Base-by-base conservation (phyloP, 495 filamentous ascomycete genomes). In the Penicillium turbatum region DNA sequence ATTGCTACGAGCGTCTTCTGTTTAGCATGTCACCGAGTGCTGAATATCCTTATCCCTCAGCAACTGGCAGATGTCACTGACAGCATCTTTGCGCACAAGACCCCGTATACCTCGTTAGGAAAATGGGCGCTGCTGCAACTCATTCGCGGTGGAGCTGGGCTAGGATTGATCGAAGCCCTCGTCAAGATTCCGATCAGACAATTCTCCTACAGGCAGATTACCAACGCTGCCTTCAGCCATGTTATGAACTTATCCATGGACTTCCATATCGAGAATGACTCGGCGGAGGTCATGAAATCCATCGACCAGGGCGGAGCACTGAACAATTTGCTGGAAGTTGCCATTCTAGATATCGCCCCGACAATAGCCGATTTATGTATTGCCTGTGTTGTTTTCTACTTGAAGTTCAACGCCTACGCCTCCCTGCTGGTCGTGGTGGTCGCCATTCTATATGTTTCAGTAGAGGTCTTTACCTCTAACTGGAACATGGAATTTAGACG, bases 61-160 rank as follows among this genome's bases (percentile, higher is more conserved):
- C 86, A 88, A 57, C 72, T 87, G 19, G 86, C 85, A 37, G 76
- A 83, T 51, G 76, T 87, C 29, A 74, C 82, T 50, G 79, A 88
- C 57, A 74, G 71, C 30, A 67, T 88, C 73, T 51, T 78, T 79
- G 11, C 81, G 77, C 42, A 70, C 11, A 72, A 82, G 50, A 71
- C 86, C 21, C 60, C 73, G 30, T 62, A 36, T 80, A 79, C 8
- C 75, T 80, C 34, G 71, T 82, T 35, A 78, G 84, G 11, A 63
- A 86, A 43, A 69, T 71, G 27, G 72, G 80, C 26, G 41, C 84
- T 43, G 16, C 17, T 56, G 9, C 34, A 41, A 5, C 31, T 56
- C 16, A 32, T 59, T 16, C 10, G 42, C 4, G 40, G 48, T 10
- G 51, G 42, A 38, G 26, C 53, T 19, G 56, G 56, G 5, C 30